These are phyloP conservation scores for Exophiala alcalophila DNA, from an alignment of 2,329 filamentous ascomycete genomes.

Conservation along the genomic window DNA sequence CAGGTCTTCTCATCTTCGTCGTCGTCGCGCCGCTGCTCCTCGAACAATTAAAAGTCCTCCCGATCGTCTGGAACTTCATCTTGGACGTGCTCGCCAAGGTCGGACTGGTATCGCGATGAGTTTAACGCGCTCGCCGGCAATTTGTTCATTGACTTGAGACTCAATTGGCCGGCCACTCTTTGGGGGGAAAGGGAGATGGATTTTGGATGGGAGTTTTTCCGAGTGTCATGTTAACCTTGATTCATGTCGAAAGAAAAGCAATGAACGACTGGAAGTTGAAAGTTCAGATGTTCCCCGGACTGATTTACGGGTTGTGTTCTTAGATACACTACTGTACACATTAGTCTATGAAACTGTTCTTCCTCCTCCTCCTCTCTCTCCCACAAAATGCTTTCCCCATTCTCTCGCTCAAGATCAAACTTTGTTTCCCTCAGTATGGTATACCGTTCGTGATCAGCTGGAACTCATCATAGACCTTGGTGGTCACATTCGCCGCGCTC, in stretches of 20 bases:
- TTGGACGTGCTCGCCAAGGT: conserved; percentile 24
- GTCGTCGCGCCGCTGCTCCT: conserved; percentile 58
- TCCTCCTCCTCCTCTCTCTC: background rate
- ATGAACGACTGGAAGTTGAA: too few relatives aligned
- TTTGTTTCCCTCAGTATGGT: conserved; percentile 80
- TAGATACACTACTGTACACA: conserved; percentile 10
- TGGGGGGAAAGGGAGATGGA: too few relatives aligned
- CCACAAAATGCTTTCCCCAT: background rate
- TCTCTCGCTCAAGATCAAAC: background rate
- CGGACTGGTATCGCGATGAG: conserved; percentile 26
- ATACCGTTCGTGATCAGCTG: conserved; percentile 97
- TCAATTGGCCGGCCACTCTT: too few relatives aligned
- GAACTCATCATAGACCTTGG: conserved; percentile 95
- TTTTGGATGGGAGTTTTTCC: too few relatives aligned
- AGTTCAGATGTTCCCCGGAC: too few relatives aligned
- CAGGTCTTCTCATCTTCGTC: conserved; percentile 62
- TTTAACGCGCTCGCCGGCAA: background rate
- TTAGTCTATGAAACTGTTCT: background rate
- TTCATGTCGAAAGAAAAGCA: too few relatives aligned
- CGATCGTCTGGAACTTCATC: conserved; percentile 41
- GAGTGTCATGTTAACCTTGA: too few relatives aligned
- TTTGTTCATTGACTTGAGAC: too few relatives aligned
- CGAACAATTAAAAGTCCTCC: conserved; percentile 47
- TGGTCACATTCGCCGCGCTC: conserved; percentile 87
- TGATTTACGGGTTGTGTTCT: background rate